phyloP scores from a whole-genome alignment of 2,329 filamentous ascomycete species.

The Proliferodiscus dingleyae region DNA sequence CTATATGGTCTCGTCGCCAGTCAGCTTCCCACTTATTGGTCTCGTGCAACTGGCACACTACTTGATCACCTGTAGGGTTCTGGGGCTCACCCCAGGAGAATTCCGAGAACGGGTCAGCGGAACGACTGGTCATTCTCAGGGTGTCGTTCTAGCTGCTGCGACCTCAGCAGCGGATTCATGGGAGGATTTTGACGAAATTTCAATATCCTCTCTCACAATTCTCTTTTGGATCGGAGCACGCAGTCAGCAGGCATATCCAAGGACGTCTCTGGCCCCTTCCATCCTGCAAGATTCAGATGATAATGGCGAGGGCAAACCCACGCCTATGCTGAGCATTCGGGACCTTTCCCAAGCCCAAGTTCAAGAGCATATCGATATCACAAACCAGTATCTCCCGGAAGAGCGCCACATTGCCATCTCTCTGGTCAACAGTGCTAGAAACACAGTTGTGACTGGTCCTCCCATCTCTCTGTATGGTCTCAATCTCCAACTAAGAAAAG shows the following conservation, averaged over 20 bases:
- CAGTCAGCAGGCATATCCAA: conserved; percentile 94
- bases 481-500: conserved; percentile 90
- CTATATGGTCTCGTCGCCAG: conserved; percentile 89
- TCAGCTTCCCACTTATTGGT: conserved; percentile 94
- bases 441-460: conserved; percentile 93
- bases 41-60: conserved; percentile 96
- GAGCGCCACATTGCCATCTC: conserved; percentile 95
- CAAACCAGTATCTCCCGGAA: conserved; percentile 89
- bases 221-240: conserved; percentile 98
- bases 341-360: conserved; percentile 84
- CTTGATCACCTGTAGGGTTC: conserved; percentile 84
- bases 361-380: conserved; percentile 93
- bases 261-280: conserved; percentile 85
- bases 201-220: conserved; percentile 78
- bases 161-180: conserved; percentile 88
- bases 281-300: conserved; percentile 91
- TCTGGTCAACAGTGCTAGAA: conserved; percentile 92
- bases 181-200: conserved; percentile 82
- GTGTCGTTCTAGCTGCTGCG: conserved; percentile 86
- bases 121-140: conserved; percentile 93
- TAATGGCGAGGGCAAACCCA: conserved; percentile 90
- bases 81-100: conserved; percentile 85
- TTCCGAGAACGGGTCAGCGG: conserved; percentile 80
- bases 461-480: conserved; percentile 95
- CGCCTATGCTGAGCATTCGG: conserved; percentile 96